Evolutionary conservation across 208 protist genomes (phyloP).

Genomic region (Trypanosoma melophagium): DNA sequence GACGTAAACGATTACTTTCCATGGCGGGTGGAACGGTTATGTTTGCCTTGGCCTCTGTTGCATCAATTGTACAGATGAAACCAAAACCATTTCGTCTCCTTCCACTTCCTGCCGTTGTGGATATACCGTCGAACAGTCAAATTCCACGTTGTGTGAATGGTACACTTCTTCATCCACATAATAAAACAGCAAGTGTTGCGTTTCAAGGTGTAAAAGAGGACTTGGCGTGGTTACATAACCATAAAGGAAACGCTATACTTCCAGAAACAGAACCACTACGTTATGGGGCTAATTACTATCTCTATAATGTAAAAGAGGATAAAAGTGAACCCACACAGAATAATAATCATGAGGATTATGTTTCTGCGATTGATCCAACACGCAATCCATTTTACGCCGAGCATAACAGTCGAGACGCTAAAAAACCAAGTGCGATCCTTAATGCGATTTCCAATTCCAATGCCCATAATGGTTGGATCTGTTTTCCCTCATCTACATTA

Average conservation of each 20-base stretch:
- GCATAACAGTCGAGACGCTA: neutral
- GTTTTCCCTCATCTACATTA: constrained; percentile 64
- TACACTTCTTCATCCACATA: constrained; percentile 13
- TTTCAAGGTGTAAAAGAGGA: constrained; percentile 23
- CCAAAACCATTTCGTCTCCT: constrained; percentile 55
- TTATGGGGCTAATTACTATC: constrained; percentile 27
- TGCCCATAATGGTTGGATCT: constrained; percentile 42
- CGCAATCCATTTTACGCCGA: constrained; percentile 27
- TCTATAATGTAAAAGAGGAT: constrained; percentile 3
- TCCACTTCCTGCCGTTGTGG: constrained; percentile 32
- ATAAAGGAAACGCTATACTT: neutral
- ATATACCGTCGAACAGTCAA: constrained; percentile 22
- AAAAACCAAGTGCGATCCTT: constrained; percentile 18
- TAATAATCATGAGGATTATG: neutral
- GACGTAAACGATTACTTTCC: constrained; percentile 34
- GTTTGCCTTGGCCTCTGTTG: constrained; percentile 51
- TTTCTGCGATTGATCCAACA: neutral
- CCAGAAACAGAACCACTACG: constrained; percentile 22
- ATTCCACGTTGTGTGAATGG: neutral
- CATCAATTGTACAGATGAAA: constrained; percentile 50
- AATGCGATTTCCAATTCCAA: constrained; percentile 10
- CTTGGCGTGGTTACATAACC: constrained; percentile 11
- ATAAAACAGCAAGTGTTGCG: constrained; percentile 4
- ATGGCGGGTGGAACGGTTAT: constrained; percentile 47
- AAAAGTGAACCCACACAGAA: neutral